Evolutionary conservation across 1,284 basidiomycete species (phyloP), one percentile per base, ranked within the genome.

Genomic region (Neonothopanus nambi): DNA sequence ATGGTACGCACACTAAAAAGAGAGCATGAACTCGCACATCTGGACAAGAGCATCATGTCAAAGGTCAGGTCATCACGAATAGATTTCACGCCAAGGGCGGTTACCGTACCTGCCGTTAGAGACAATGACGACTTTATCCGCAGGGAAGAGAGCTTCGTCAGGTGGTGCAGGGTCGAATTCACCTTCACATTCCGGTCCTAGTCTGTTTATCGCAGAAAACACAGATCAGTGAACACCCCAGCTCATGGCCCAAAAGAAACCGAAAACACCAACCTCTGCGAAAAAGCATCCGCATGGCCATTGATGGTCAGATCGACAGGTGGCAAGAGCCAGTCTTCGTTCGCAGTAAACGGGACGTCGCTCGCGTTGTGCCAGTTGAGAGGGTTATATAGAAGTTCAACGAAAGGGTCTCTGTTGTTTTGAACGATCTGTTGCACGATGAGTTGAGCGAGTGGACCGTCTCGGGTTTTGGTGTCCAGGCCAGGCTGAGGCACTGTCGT

Each of bases 401-500:
- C 64, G 23, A 75, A 61, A 5, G 80, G 80, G 63, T 84, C 82
- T 7, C 66, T 68, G 17, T 72, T 73, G 9, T 70, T 61, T 6
- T 50, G 30, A 11, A 68, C 62, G 57, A 82, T 77, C 20, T 64
- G 62, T 51, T 79, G 64, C 15, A 76, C 75, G 50, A 85, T 78
- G 15, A 74, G 63, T 52, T 72, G 76, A 3, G 81, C 81, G 41
- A 85, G 69, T 3, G 76, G 73, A 12, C 75, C 72, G n/a, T 74
- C 78, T 36, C 81, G 77, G 2, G 75, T 68, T 35, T 71, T 72
- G n/a, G 80, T 82, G 62, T 82, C 75, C 11, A 84, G 67, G 1
- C 81, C 82, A 18, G 81, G 79, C 62, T 83, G 80, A 2, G 82
- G 82, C 30, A 74, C 74, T 0, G 81, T 81, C 3, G 75, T 77